Conservation (phyloP, 257 asterid species). For the Solanum etuberosum region DNA sequence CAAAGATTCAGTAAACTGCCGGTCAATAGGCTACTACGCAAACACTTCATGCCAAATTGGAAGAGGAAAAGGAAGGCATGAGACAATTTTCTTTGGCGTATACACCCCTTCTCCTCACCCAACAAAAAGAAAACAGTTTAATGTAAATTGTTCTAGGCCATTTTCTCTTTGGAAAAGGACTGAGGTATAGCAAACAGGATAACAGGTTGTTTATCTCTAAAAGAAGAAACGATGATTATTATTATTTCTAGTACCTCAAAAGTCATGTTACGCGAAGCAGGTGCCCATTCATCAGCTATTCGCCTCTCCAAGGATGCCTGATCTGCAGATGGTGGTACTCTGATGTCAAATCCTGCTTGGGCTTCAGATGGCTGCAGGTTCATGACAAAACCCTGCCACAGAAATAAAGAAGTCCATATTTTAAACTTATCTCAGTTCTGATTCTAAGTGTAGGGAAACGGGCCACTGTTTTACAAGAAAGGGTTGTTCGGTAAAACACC, state of each 20-base stretch:
- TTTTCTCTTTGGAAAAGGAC: background rate
- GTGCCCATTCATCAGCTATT: conserved; percentile 96
- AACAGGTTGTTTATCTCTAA: background rate
- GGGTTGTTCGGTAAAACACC: background rate
- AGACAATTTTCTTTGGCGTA: background rate
- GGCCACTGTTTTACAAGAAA: background rate
- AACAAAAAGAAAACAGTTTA: background rate
- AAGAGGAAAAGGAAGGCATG: background rate
- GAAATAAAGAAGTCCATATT: background rate
- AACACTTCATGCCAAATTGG: background rate
- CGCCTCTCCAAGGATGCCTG: conserved; percentile 68
- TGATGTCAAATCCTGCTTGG: conserved; percentile 89
- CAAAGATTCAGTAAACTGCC: background rate
- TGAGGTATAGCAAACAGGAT: background rate
- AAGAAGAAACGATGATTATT: background rate
- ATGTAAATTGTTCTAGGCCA: background rate
- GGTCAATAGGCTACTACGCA: background rate
- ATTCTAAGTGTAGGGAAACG: background rate
- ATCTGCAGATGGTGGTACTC: conserved; percentile 86
- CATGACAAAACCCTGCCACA: conserved; percentile 86
- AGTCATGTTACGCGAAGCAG: conserved; percentile 79
- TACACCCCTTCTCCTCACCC: background rate
- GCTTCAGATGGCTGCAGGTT: conserved; percentile 99
- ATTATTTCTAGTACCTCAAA: conserved; percentile 52
- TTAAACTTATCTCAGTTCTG: background rate